Evolutionary conservation across 2,329 filamentous ascomycete species (phyloP).

Genomic region (Penicillium psychrosexuale): DNA sequence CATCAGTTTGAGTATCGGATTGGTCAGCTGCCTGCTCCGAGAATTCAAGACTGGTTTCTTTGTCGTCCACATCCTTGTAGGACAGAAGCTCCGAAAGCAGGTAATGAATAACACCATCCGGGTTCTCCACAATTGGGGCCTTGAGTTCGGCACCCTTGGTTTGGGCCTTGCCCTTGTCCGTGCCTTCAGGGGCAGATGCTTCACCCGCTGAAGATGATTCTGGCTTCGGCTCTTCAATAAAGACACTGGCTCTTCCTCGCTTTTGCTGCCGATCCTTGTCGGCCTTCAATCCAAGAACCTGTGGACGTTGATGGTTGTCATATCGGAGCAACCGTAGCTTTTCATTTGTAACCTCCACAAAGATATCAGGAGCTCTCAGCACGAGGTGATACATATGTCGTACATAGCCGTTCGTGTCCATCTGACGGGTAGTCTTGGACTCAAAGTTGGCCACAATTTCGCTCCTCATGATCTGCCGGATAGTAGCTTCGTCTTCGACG

Average conservation of each 20-base stretch:
- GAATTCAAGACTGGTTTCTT: conserved; percentile 52
- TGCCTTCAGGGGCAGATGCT: conserved; percentile 19
- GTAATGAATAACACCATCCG: conserved; percentile 93
- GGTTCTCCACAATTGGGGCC: conserved; percentile 81
- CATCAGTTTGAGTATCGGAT: conserved; percentile 42
- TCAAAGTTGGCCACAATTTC: conserved; percentile 82
- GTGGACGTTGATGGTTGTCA: conserved; percentile 52
- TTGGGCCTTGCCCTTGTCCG: conserved; percentile 31
- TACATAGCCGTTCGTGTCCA: conserved; percentile 71
- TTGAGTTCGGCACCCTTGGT: conserved; percentile 68
- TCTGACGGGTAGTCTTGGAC: conserved; percentile 52
- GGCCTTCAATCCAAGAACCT: conserved; percentile 53
- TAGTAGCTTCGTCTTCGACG: conserved; percentile 85
- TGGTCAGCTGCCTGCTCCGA: conserved; percentile 29
- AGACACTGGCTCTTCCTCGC: conserved; percentile 21
- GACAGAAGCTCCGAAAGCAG: conserved; percentile 87
- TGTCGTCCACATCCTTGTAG: conserved; percentile 90
- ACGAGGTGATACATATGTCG: conserved; percentile 75
- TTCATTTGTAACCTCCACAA: conserved; percentile 84
- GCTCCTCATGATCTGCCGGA: conserved; percentile 86
- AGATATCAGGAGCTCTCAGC: conserved; percentile 76
- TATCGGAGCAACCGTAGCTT: conserved; percentile 71
- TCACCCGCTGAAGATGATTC: conserved; percentile 27
- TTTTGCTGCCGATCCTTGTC: conserved; percentile 34
- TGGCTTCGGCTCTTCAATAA: conserved; percentile 29